phyloP scores from a whole-genome alignment of 495 filamentous ascomycete species.

The Cercophora newfieldiana region DNA sequence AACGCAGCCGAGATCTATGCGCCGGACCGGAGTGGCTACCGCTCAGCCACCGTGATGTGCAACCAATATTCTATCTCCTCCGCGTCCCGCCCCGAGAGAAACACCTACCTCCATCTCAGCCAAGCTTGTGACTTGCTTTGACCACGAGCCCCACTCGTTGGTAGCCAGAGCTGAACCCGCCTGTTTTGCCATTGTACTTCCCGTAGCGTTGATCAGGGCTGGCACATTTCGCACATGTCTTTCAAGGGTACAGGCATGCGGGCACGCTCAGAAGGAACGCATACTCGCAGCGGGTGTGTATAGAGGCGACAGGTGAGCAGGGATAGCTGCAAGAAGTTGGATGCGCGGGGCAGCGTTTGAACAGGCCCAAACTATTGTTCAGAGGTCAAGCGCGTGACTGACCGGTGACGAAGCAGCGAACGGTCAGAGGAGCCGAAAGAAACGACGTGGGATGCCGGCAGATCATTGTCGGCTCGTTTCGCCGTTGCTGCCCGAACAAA shows the following conservation, averaged over 20 bases:
- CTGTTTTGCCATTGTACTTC: not conserved
- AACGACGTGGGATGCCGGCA: conserved; percentile 31
- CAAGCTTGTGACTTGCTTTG: not conserved
- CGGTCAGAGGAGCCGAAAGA: conserved; percentile 22
- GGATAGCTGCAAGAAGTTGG: conserved; percentile 11
- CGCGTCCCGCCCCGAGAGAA: not conserved
- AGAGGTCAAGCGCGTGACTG: conserved; percentile 20
- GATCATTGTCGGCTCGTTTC: conserved; percentile 41
- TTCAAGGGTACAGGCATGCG: conserved; percentile 9
- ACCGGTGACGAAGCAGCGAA: conserved; percentile 21
- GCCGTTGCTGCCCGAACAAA: conserved; percentile 50
- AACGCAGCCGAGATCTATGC: not conserved
- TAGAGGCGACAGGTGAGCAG: conserved; percentile 17
- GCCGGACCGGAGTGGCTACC: conserved; percentile 3
- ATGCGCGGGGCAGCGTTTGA: conserved; percentile 15
- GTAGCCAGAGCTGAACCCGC: not conserved
- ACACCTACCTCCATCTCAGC: conserved; percentile 5
- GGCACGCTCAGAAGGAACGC: conserved; percentile 17
- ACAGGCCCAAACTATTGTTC: conserved; percentile 12
- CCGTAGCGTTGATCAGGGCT: conserved; percentile 3
- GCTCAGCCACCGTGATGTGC: conserved; percentile 23
- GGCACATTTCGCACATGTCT: conserved; percentile 1
- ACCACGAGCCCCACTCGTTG: not conserved
- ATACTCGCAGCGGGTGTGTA: conserved; percentile 17
- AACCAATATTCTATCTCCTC: conserved; percentile 16